Conservation (phyloP, 2,329 filamentous ascomycete genomes). For the Raffaelea albimanens region DNA sequence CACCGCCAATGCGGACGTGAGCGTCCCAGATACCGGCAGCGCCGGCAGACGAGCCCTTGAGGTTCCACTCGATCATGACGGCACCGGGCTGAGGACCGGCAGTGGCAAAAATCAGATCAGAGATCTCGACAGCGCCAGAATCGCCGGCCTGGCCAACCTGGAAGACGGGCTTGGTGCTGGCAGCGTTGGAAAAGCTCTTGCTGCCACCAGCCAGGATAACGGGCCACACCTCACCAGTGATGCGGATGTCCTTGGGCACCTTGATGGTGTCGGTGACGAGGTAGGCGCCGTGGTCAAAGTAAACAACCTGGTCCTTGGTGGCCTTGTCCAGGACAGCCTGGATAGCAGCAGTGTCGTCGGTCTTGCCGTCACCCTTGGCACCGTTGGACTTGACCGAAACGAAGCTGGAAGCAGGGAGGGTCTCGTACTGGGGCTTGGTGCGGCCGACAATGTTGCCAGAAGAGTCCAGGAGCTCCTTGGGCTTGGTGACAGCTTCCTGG, state of each 20-base stretch:
- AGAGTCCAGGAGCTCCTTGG: conserved; percentile 52
- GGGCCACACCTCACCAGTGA: conserved; percentile 87
- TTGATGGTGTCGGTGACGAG: conserved; percentile 60
- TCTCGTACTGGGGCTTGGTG: conserved; percentile 81
- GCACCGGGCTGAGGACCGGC: conserved; percentile 76
- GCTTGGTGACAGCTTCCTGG: conserved; percentile 50
- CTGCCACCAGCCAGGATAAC: conserved; percentile 74
- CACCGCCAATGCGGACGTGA: conserved; percentile 88
- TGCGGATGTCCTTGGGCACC: conserved; percentile 70
- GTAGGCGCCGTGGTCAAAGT: conserved; percentile 69
- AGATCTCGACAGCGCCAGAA: conserved; percentile 73
- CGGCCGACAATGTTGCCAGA: conserved; percentile 68
- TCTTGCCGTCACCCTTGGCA: conserved; percentile 76
- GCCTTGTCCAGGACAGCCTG: conserved; percentile 67
- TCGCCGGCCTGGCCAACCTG: conserved; percentile 74
- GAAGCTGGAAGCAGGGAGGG: conserved; percentile 57
- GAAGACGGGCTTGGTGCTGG: conserved; percentile 74
- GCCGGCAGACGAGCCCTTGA: conserved; percentile 57
- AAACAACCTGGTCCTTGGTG: conserved; percentile 55
- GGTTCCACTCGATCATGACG: conserved; percentile 87
- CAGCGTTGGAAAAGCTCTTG: conserved; percentile 60
- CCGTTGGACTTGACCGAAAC: conserved; percentile 74
- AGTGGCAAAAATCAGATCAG: conserved; percentile 78
- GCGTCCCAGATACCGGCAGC: conserved; percentile 84
- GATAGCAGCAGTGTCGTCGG: conserved; percentile 80